A percentile compares a stretch with the other conserved stretches of the same genome.
These are phyloP conservation scores for Solanum pennellii DNA, from an alignment of 257 asterid species.

Conservation along the genomic window DNA sequence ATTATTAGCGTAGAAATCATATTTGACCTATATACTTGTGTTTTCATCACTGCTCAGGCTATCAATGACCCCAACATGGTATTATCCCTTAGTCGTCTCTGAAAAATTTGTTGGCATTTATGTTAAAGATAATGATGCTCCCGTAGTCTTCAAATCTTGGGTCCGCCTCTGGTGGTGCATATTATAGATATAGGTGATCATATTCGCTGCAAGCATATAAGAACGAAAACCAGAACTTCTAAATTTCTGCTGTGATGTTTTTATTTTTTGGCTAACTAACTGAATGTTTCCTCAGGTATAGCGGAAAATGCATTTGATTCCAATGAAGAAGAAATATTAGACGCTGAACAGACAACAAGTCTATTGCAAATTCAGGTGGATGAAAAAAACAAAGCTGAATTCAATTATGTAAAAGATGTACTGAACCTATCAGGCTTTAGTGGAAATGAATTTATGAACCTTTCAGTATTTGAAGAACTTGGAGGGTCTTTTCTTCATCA, in stretches of 20 bases:
- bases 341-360: slow-evolving; percentile 8
- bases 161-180: background rate
- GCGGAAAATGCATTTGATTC: background rate
- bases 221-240: background rate
- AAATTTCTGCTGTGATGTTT: background rate
- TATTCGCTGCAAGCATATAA: background rate
- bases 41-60: background rate
- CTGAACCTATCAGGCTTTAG: slow-evolving; percentile 65
- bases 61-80: background rate
- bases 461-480: slow-evolving; percentile 40
- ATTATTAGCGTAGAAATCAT: background rate
- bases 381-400: slow-evolving; percentile 32
- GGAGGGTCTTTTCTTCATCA: slow-evolving; percentile 23
- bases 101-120: background rate
- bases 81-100: background rate
- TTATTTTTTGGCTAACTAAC: background rate
- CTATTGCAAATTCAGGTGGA: slow-evolving; percentile 21
- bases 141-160: background rate
- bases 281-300: background rate
- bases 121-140: background rate
- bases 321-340: slow-evolving; percentile 9
- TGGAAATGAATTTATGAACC: slow-evolving; percentile 36
- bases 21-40: background rate
- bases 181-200: background rate
- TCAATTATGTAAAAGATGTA: slow-evolving; percentile 53